Base-by-base conservation (phyloP, 306 rosid genomes). In the Delonix regia region DNA sequence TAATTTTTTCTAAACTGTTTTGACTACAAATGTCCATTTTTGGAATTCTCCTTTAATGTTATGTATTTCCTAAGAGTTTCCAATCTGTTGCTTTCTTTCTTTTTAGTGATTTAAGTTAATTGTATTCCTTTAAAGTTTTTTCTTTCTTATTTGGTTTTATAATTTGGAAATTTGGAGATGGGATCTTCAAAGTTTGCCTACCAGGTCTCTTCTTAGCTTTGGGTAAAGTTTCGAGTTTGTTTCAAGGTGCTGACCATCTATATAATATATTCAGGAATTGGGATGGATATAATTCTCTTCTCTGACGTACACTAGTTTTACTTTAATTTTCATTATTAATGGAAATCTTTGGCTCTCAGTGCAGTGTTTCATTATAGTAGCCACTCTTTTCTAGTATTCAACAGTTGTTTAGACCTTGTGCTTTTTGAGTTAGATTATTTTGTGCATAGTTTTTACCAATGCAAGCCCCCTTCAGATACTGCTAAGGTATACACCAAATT, bases 371-470 rank as follows among this genome's bases (percentile, higher is more conserved):
- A 45, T 80, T 70, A 25, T 38, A 36, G 25, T 76, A 19, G 52
- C 51, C 74, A 63, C 14, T 56, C 8, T 24, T 51, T 65, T 71
- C 45, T 72, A 44, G 61, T 9, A 48, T 69, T 72, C 38, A 44
- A 75, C 62, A 24, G 24, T n/a, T 70, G 69, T 65, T 24, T 33
- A 22, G 48, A 75, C 57, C 78, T 57, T 65, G 15, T 78, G 33
- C 21, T 27, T 71, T 44, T 68, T 78, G 56, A 25, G 52, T 27
- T 22, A 41, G 28, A 41, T 28, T 21, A 41, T 12, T 59, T 59
- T 1, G 27, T 73, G 55, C n/a, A 39, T 77, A 19, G 21, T 69
- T 48, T 48, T 81, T 72, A 69, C 66, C 49, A 68, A 22, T 57
- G 41, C 38, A 44, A 34, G 30, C 59, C 57, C 53, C 66, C 70